Conservation (phyloP, 2,329 filamentous ascomycete species). For the Zymoseptoria brevis region DNA sequence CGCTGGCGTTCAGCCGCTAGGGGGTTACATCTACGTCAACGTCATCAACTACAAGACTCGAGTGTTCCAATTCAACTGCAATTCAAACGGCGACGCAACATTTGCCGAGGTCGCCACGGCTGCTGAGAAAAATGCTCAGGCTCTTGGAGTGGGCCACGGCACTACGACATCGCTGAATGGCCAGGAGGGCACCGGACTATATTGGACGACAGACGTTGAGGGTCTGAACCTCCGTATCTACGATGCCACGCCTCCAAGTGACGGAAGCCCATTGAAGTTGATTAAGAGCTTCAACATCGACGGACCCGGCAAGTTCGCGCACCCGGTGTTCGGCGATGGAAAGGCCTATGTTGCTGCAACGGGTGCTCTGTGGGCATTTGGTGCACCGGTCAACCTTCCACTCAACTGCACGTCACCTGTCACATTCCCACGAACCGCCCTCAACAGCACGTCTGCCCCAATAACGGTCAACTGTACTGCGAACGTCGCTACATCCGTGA, state of each 20-base stretch:
- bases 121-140: conserved; percentile 4
- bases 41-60: conserved; percentile 2
- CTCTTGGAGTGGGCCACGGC: conserved; percentile 4
- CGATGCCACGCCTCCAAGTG: conserved; percentile 3
- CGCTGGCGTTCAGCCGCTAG: conserved; percentile 3
- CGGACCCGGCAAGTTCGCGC: conserved; percentile 2
- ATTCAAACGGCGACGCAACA: background rate
- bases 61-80: conserved; percentile 7
- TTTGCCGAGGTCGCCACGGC: conserved; percentile 3
- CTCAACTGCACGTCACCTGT: conserved; percentile 5
- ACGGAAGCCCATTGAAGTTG: background rate
- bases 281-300: conserved; percentile 4
- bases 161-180: conserved; percentile 6
- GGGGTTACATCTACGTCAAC: conserved; percentile 3
- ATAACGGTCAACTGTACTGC: conserved; percentile 1
- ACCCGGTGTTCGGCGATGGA: conserved; percentile 2
- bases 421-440: conserved; percentile 2
- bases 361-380: conserved; percentile 4
- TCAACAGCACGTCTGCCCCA: conserved; percentile 2
- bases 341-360: conserved; percentile 3
- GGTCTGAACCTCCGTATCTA: conserved; percentile 6
- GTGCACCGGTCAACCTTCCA: conserved; percentile 4
- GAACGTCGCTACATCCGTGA: conserved; percentile 4
- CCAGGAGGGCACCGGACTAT: background rate
- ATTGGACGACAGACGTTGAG: conserved; percentile 5